Evolutionary conservation across 768 basidiomycete species (phyloP).

Genomic region (Gautieria morchelliformis): DNA sequence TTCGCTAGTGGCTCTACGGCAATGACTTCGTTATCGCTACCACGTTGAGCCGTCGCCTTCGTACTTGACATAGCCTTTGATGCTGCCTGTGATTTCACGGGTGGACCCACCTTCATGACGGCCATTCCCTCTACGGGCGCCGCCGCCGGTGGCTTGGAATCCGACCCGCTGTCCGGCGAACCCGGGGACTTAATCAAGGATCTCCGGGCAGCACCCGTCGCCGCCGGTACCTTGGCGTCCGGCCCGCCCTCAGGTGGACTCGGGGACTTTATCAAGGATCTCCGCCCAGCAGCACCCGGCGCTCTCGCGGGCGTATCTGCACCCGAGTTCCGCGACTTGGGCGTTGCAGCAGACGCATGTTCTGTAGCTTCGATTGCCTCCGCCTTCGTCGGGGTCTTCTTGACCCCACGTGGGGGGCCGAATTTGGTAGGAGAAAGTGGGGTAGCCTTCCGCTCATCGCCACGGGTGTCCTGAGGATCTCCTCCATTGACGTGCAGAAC

Average conservation of each 20-base stretch:
- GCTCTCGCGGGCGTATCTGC: too few relatives aligned
- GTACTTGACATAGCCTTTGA: background rate
- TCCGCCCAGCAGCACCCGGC: too few relatives aligned
- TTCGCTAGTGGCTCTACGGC: too few relatives aligned
- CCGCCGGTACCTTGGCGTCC: too few relatives aligned
- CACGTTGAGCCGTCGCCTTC: too few relatives aligned
- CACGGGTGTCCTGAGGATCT: background rate
- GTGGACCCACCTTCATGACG: background rate
- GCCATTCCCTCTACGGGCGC: background rate
- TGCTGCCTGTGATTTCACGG: background rate
- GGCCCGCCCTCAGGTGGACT: too few relatives aligned
- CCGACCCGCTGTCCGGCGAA: background rate
- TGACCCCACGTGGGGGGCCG: conserved; percentile 1
- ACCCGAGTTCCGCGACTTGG: background rate
- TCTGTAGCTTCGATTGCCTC: background rate
- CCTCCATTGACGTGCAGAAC: background rate
- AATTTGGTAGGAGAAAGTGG: background rate
- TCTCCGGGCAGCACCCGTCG: too few relatives aligned
- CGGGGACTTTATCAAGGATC: too few relatives aligned
- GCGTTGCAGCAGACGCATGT: background rate
- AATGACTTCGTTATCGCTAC: too few relatives aligned
- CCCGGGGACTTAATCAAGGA: too few relatives aligned
- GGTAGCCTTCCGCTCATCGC: background rate
- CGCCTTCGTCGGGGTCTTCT: background rate
- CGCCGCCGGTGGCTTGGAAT: background rate